These are phyloP conservation scores for Fusarium anguioides DNA, from an alignment of 2,329 filamentous ascomycete species.

Conservation along the genomic window DNA sequence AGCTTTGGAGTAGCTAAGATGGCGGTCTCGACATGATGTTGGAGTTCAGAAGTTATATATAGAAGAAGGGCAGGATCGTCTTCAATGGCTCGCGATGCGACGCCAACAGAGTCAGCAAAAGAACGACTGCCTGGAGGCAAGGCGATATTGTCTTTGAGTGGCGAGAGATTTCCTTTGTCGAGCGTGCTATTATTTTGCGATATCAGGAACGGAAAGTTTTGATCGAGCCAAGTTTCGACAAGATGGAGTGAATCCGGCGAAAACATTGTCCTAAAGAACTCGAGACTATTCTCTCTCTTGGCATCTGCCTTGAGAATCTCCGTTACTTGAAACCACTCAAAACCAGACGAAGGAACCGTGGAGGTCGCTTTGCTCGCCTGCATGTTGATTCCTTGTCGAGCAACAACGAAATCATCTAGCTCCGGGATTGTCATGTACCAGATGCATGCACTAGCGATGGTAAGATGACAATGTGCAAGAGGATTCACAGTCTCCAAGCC, in stretches of 20 bases:
- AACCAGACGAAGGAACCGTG: background rate
- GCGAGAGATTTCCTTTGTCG: too few species aligned
- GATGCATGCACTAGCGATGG: conserved; percentile 14
- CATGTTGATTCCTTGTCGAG: background rate
- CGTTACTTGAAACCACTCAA: too few species aligned
- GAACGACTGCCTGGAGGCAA: too few species aligned
- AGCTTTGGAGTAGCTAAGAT: too few species aligned
- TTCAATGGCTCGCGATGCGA: background rate
- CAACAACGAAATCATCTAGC: background rate
- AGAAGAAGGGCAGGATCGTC: conserved; percentile 1
- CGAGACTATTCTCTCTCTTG: background rate
- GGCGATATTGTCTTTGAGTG: too few species aligned
- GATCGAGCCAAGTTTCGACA: background rate
- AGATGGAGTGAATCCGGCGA: background rate
- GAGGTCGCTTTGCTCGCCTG: background rate
- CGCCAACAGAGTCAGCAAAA: background rate
- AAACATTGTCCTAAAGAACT: background rate
- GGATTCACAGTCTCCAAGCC: background rate
- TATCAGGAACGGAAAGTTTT: too few species aligned
- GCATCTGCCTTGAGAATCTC: background rate
- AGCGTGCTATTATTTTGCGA: too few species aligned
- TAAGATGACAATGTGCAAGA: background rate
- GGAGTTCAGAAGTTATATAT: background rate
- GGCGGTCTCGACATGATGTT: background rate
- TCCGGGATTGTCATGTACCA: conserved; percentile 22